Base-by-base conservation (phyloP, 208 protist genomes). In the Acanthamoeba sp. region DNA sequence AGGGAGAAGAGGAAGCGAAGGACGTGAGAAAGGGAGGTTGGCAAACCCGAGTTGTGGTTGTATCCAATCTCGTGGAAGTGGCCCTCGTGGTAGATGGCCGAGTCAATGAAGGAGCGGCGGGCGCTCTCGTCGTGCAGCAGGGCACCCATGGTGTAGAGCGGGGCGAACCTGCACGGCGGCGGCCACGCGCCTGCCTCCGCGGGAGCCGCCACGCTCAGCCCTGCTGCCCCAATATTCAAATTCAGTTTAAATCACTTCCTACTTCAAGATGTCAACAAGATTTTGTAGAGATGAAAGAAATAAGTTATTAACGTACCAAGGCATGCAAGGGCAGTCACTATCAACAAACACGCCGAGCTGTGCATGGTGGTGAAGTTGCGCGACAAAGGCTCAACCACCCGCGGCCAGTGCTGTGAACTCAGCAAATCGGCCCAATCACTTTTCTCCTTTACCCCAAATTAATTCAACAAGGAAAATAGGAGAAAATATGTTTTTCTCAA, bases 1-100 rank as follows among this genome's bases (percentile, higher is more conserved):
- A 40, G 64, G 14, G 20, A 40, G 64, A 40, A 38, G 64, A 42
- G 64, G 18, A 20, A 7, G 64, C 64, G 10, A 29, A 20, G 24
- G n/a, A 38, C 20, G n/a, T 29, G 55, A 2, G 22, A 59, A 18
- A 22, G 55, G 12, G 22, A 22, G 22, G 55, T 2, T 2, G 18
- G 6, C 22, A n/a, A n/a, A 73, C 64, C 64, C 4, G 73, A 84
- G 29, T 55, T 2, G 42, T 84, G 73, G 73, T 84, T 84, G 73
- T 84, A 84, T 34, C 73, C 73, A 0, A 84, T 84, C 27, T 84
- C 73, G 27, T 55, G 40, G 40, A 84, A 84, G 38, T 84, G 73
- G 42, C 73, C 73, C 38, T 84, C 73, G 73, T 84, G 38, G 38
- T 84, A 84, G 40, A 84, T 84, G 73, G 73, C 73, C 73, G 73